Base-by-base conservation (phyloP, 805 yeast species). In the Starmerella bombi region DNA sequence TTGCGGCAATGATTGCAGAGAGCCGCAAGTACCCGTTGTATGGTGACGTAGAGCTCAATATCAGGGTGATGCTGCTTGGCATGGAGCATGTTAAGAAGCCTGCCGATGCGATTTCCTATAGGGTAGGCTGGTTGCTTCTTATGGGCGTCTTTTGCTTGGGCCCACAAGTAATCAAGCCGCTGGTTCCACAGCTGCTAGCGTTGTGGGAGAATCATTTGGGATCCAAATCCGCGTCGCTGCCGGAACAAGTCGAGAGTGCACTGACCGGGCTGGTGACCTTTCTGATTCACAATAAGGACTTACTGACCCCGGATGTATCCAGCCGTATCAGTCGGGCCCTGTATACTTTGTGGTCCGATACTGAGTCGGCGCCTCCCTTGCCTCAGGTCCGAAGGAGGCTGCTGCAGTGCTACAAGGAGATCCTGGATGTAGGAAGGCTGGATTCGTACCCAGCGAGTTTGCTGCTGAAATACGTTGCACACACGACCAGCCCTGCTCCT, bases 121-220 rank as follows among this genome's bases (percentile, higher is more conserved):
- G 37, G 5, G 43, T 37, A 12, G 82, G 68, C 31, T 80, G 91
- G 88, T 66, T 72, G 14, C 51, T 77, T 19, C 52, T 80, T 18
- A 63, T 67, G 44, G 88, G 88, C 2, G 56, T 79, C 3, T 71
- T 80, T 66, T 70, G 75, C 37, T 70, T 72, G 0, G 80, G 78
- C 28, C 67, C 68, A 14, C 60, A 64, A 19, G 70, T 72, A 41
- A 61, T 80, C 28, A 62, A 66, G 37, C 63, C 73, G 41, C 77
- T 77, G 47, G 60, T 69, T 12, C 67, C 75, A 3, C 83, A 77
- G 48, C 63, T 80, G 37, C 57, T 80, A 34, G 56, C 65, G 8
- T 62, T 79, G 42, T 80, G 86, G 86, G 75, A 75, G 45, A 67
- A 70, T 32, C 61, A 77, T 6, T 51, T 75, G 29, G 68, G 73